A percentile compares a stretch with the other conserved stretches of the same genome.
phyloP scores from a whole-genome alignment of 2,329 filamentous ascomycete genomes.

The Talaromyces pinophilus region DNA sequence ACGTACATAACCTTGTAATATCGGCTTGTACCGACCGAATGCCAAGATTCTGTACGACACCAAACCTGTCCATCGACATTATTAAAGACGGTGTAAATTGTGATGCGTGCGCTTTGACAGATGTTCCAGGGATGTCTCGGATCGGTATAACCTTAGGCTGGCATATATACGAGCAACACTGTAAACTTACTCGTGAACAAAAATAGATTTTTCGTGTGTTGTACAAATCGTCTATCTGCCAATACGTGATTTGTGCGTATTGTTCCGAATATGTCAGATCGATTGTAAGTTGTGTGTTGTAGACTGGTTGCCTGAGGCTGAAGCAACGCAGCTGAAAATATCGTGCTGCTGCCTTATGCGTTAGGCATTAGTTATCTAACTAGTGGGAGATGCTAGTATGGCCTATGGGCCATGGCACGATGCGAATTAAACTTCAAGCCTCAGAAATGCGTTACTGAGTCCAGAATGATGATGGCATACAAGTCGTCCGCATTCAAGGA shows the following conservation, averaged over 20 bases:
- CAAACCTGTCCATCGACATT: background rate
- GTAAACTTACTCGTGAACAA: background rate
- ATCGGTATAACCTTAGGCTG: background rate
- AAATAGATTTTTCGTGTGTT: slow-evolving; percentile 7
- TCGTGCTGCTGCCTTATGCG: background rate
- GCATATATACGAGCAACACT: background rate
- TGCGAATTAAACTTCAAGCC: slow-evolving; percentile 7
- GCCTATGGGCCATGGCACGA: background rate
- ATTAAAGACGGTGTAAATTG: background rate
- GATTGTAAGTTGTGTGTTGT: background rate
- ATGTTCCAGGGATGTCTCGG: background rate
- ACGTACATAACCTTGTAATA: background rate
- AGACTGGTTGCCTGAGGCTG: background rate
- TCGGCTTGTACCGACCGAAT: background rate
- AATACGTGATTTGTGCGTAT: background rate
- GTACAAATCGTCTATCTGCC: background rate
- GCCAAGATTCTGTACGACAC: background rate
- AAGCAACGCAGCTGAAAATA: background rate
- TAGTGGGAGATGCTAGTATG: too few relatives aligned
- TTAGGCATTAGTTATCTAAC: background rate
- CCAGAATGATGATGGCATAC: background rate
- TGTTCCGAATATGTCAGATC: background rate
- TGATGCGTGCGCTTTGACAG: slow-evolving; percentile 7
- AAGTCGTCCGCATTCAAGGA: background rate
- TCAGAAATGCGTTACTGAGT: slow-evolving; percentile 1